Evolutionary conservation across 1,139 yeast species (phyloP).

Genomic region (Protomyces inouyei): DNA sequence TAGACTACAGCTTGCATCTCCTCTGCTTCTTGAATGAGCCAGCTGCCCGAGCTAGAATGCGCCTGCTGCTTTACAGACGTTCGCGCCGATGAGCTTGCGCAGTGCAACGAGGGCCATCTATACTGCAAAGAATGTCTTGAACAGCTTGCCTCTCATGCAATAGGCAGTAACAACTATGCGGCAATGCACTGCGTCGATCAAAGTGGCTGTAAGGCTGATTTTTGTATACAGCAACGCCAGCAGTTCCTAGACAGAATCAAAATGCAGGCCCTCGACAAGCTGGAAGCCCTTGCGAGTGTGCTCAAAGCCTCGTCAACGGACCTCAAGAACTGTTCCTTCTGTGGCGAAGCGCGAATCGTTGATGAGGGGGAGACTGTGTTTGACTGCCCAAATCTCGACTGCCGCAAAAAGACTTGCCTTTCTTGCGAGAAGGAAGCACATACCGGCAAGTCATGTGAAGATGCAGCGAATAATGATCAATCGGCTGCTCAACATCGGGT

Average conservation of each 20-base stretch:
- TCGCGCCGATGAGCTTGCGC: background rate
- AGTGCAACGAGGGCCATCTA: background rate
- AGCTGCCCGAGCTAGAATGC: background rate
- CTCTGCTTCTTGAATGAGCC: background rate
- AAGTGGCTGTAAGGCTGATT: background rate
- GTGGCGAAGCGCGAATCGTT: background rate
- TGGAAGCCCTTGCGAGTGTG: background rate
- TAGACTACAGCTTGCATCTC: no score
- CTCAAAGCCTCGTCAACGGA: background rate
- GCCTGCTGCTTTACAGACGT: background rate
- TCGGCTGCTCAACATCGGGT: background rate
- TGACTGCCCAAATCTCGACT: background rate
- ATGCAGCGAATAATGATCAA: background rate
- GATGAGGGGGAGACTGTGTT: background rate
- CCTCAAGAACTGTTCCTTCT: background rate
- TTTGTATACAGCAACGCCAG: background rate
- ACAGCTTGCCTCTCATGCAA: background rate
- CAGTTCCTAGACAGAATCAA: background rate
- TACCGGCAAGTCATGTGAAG: background rate
- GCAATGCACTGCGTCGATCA: background rate
- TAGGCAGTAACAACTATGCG: background rate
- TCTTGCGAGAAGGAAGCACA: background rate
- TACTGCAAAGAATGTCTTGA: background rate
- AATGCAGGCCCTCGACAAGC: background rate
- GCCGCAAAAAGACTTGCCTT: background rate